Conservation (phyloP, 1,284 basidiomycete species). For the Phenoliferia sp. region DNA sequence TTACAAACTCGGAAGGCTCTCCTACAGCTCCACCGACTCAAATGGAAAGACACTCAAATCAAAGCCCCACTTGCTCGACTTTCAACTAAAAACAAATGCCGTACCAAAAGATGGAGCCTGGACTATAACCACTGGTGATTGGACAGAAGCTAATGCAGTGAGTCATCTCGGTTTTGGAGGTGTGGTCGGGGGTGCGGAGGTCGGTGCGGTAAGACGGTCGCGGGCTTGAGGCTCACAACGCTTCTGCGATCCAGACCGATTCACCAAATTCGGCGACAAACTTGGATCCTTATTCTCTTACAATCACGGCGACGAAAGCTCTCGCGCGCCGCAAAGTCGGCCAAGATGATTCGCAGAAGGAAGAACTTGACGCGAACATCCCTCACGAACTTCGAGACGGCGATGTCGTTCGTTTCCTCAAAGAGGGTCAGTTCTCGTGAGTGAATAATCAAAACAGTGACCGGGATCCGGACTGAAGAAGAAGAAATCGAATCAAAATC, state of each 20-base stretch:
- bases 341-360: background rate
- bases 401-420: slow-evolving; percentile 2
- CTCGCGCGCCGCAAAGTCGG: too few relatives aligned
- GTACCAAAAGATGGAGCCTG: slow-evolving; percentile 22
- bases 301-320: slow-evolving; percentile 3
- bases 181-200: background rate
- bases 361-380: background rate
- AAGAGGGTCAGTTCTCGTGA: slow-evolving; percentile 8
- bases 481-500: too few relatives aligned
- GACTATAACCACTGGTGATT: slow-evolving; percentile 11
- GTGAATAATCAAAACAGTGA: too few relatives aligned
- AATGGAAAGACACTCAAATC: background rate
- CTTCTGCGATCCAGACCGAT: slow-evolving; percentile 13
- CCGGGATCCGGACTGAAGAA: too few relatives aligned
- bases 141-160: slow-evolving; percentile 10
- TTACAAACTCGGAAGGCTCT: slow-evolving; percentile 24
- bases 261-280: slow-evolving; percentile 8
- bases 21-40: background rate
- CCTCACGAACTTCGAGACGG: slow-evolving; percentile 5
- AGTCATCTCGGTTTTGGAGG: background rate
- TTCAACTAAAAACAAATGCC: slow-evolving; percentile 8
- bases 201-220: background rate
- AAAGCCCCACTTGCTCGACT: slow-evolving; percentile 12
- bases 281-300: slow-evolving; percentile 20
- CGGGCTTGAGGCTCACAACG: too few relatives aligned